Base-by-base conservation (phyloP, 768 basidiomycete genomes). In the Xanthoconium stramineum region DNA sequence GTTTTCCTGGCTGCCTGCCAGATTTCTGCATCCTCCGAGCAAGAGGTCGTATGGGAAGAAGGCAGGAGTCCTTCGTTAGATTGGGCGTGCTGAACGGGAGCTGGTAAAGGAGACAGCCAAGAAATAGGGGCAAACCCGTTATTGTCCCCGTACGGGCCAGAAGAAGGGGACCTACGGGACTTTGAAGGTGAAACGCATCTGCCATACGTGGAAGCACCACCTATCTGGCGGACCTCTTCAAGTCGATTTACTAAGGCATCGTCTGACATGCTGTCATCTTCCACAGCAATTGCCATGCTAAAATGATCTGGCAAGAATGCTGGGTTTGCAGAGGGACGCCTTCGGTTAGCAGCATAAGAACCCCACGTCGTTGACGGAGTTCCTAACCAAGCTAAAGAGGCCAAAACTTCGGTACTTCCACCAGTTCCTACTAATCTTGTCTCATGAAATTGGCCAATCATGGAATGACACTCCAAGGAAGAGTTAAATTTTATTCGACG, bases 261-360 rank as follows among this genome's bases (percentile, higher is more conserved):
- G 62, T 83, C 80, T 3, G 80, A 74, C 47, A 82, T 71, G 17
- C 68, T 76, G 29, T 81, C 76, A 47, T 82, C 78, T 29, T 75
- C 80, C 57, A 83, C 76, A 15, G 78, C 80, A 64, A 76, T 78
- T 2, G 78, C 78, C 46, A 82, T 66, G 50, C 51, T 50, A 30
- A 70, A 17, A 13, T 37, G 48, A 49, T 57, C 56, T 5, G 57
- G 38, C 15, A 49, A 29, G 43, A 36, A 55, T 19, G 32, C 14
- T n/a, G 50, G 13, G 19, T 40, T 53, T 47, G 47, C 35, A 0
- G 13, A 10, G 13, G 29, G 55, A 47, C 12, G 3, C 29, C 8
- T 45, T 39, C 20, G 28, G 11, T 58, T 15, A 44, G 51, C 20
- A 11, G 39, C 32, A 28, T 52, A 40, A 39, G 58, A 17, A 44